phyloP scores from a whole-genome alignment of 148 eudicot species.

The Gaultheria prostrata region DNA sequence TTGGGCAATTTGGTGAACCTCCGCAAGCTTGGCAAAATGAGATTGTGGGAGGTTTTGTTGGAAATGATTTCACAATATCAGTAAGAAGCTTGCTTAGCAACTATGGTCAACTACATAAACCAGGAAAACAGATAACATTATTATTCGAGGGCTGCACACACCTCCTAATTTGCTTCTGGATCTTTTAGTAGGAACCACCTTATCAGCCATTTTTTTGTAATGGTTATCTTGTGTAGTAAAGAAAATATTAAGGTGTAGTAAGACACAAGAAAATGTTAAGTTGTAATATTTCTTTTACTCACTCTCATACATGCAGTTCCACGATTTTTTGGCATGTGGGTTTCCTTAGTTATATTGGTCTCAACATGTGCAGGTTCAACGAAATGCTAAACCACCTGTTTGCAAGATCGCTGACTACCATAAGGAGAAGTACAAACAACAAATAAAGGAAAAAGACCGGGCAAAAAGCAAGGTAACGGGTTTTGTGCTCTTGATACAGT shows the following conservation, averaged over 20 bases:
- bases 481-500: constrained; percentile 10
- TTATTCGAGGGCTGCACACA: background rate
- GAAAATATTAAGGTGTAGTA: background rate
- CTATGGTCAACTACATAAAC: background rate
- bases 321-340: background rate
- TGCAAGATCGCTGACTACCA: constrained; percentile 73
- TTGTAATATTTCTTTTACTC: background rate
- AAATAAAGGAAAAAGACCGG: constrained; percentile 56
- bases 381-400: constrained; percentile 61
- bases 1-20: background rate
- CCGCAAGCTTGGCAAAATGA: background rate
- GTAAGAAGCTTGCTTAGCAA: background rate
- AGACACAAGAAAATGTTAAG: background rate
- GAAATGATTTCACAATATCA: background rate
- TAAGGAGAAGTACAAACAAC: constrained; percentile 48
- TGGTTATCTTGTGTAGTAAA: background rate
- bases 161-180: background rate
- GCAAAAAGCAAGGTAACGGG: constrained; percentile 60
- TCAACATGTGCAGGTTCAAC: constrained; percentile 48
- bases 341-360: background rate
- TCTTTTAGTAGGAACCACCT: background rate
- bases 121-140: background rate
- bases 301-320: background rate
- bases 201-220: background rate
- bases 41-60: background rate